Evolutionary conservation across 352 stramenopile genomes (phyloP).

Genomic region (Peronospora tabacina): DNA sequence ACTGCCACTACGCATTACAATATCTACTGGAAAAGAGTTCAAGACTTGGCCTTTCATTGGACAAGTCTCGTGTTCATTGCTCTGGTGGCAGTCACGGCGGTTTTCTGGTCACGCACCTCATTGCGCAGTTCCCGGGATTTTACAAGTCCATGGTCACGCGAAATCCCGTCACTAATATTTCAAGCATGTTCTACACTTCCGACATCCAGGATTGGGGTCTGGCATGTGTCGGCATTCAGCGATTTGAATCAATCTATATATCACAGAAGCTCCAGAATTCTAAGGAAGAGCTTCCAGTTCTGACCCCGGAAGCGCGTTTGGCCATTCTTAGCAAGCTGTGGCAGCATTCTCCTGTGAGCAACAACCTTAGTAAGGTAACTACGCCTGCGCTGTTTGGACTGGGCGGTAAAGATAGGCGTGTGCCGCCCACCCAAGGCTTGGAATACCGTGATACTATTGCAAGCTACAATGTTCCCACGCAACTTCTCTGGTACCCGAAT

Average conservation of each 20-base stretch:
- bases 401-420: constrained; percentile 86
- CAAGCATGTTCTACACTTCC: constrained; percentile 88
- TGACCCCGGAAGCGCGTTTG: constrained; percentile 41
- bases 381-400: constrained; percentile 89
- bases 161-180: constrained; percentile 93
- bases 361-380: constrained; percentile 78
- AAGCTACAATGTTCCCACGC: constrained; percentile 41
- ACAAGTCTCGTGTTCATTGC: constrained; percentile 82
- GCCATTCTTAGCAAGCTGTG: constrained; percentile 78
- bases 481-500: constrained; percentile 66
- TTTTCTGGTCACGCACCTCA: constrained; percentile 90
- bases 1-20: constrained; percentile 83
- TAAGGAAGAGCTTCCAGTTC: constrained; percentile 22
- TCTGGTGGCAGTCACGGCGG: constrained; percentile 93
- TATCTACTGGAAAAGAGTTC: constrained; percentile 57
- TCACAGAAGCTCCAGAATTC: constrained; percentile 38
- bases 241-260: constrained; percentile 84
- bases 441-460: constrained; percentile 89
- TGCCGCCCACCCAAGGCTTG: constrained; percentile 87
- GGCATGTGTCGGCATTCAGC: constrained; percentile 71
- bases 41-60: constrained; percentile 39
- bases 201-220: constrained; percentile 97
- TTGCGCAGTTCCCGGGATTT: constrained; percentile 90
- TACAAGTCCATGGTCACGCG: constrained; percentile 87
- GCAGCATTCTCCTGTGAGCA: constrained; percentile 80